Evolutionary conservation across 2,329 filamentous ascomycete genomes (phyloP).

Genomic region (Trichophyton schoenleinii): DNA sequence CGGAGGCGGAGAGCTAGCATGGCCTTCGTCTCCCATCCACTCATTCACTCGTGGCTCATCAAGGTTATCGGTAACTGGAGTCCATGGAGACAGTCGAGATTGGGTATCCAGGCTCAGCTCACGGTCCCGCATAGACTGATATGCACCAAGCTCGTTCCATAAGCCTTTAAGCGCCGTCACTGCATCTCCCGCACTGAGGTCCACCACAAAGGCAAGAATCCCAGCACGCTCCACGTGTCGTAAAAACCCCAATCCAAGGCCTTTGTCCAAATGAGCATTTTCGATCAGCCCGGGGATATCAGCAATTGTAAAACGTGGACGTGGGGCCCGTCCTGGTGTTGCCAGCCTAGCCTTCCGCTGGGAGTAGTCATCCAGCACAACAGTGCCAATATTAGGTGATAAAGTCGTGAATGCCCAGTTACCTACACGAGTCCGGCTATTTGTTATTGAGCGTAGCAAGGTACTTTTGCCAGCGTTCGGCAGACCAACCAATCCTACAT

Average conservation of each 20-base stretch:
- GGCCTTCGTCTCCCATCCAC: conserved; percentile 8
- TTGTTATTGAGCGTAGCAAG: conserved; percentile 71
- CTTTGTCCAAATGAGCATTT: conserved; percentile 81
- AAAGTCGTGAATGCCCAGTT: conserved; percentile 96
- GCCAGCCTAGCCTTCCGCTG: conserved; percentile 52
- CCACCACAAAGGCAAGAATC: conserved; percentile 86
- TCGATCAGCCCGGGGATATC: conserved; percentile 92
- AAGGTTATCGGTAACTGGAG: conserved; percentile 17
- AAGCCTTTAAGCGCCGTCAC: conserved; percentile 65
- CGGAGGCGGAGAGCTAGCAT: not conserved
- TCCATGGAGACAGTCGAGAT: conserved; percentile 47
- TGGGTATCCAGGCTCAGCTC: conserved; percentile 54
- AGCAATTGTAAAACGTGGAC: conserved; percentile 80
- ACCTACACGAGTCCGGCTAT: conserved; percentile 77
- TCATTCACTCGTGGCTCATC: conserved; percentile 9
- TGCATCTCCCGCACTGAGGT: conserved; percentile 67
- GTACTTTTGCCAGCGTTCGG: conserved; percentile 97
- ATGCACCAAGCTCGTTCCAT: conserved; percentile 83
- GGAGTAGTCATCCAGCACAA: conserved; percentile 77
- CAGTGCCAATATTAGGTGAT: conserved; percentile 88
- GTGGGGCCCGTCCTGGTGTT: conserved; percentile 39
- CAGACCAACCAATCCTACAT: conserved; percentile 85
- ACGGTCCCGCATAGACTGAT: conserved; percentile 66
- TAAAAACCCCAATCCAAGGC: conserved; percentile 80
- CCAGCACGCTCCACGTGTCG: conserved; percentile 89